These are phyloP conservation scores for Leucosporidium creatinivorum DNA, from an alignment of 768 basidiomycete genomes.

Conservation along the genomic window DNA sequence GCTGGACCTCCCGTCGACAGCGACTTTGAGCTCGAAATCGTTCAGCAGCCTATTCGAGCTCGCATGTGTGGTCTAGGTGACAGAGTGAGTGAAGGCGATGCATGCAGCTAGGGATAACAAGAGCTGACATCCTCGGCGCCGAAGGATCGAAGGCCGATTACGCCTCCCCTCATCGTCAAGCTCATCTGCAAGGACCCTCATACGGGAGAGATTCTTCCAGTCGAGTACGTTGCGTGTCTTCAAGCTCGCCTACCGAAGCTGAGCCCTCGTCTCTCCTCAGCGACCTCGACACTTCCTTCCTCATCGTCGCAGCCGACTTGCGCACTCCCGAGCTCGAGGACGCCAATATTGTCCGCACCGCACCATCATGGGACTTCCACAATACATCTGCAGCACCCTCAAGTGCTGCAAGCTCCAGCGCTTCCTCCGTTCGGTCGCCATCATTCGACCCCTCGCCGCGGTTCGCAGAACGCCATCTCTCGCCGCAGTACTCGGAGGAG, in stretches of 20 bases:
- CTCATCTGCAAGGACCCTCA: conserved; percentile 61
- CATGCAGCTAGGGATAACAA: neutral
- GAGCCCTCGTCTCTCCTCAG: conserved; percentile 45
- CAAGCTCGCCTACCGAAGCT: conserved; percentile 1
- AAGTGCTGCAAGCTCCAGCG: too few species aligned
- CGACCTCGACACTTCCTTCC: conserved; percentile 77
- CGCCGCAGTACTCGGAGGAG: too few species aligned
- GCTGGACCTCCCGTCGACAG: conserved; percentile 42
- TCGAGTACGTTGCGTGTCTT: conserved; percentile 55
- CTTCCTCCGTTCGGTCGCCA: too few species aligned
- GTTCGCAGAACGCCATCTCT: too few species aligned
- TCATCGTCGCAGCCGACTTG: conserved; percentile 84
- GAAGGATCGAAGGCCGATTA: conserved; percentile 83
- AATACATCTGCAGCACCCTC: neutral
- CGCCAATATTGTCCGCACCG: conserved; percentile 82
- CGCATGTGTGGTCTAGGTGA: conserved; percentile 96
- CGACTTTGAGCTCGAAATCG: conserved; percentile 72
- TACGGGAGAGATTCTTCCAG: conserved; percentile 61
- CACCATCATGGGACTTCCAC: conserved; percentile 39
- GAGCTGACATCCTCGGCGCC: conserved; percentile 13
- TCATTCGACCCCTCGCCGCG: too few species aligned
- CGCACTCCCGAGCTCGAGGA: conserved; percentile 82
- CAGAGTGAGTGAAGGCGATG: conserved; percentile 56
- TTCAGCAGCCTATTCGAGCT: conserved; percentile 81
- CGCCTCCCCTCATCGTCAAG: conserved; percentile 66